These are phyloP conservation scores for Chaetothyriales sp. DNA, from an alignment of 2,329 filamentous ascomycete genomes.

Conservation along the genomic window DNA sequence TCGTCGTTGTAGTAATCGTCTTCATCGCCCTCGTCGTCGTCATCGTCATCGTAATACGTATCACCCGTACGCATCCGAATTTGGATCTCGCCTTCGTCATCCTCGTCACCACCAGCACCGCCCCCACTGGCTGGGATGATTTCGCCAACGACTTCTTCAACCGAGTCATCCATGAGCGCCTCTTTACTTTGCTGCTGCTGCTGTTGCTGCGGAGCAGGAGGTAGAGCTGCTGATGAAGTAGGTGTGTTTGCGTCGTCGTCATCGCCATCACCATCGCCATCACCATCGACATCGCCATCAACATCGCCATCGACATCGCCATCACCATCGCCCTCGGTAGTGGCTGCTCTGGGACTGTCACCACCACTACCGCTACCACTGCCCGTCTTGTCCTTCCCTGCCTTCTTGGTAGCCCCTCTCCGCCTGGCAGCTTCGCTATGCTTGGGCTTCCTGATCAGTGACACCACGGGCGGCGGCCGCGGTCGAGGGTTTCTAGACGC, in stretches of 20 bases:
- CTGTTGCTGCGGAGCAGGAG: background rate
- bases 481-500: background rate
- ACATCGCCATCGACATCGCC: background rate
- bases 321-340: background rate
- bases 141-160: background rate
- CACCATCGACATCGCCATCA: background rate
- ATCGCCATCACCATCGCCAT: no score
- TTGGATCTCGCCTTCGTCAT: slow-evolving; percentile 1
- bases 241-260: background rate
- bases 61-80: background rate
- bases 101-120: background rate
- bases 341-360: background rate
- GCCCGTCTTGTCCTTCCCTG: background rate
- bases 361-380: background rate
- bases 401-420: background rate
- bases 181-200: background rate
- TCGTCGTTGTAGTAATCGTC: slow-evolving; percentile 6
- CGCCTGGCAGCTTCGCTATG: background rate
- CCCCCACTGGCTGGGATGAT: background rate
- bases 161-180: background rate
- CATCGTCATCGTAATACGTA: background rate
- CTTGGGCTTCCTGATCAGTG: background rate
- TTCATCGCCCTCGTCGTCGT: slow-evolving; percentile 5
- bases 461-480: background rate
- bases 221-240: background rate